Conservation (phyloP, 768 basidiomycete genomes). For the Russula lepida region DNA sequence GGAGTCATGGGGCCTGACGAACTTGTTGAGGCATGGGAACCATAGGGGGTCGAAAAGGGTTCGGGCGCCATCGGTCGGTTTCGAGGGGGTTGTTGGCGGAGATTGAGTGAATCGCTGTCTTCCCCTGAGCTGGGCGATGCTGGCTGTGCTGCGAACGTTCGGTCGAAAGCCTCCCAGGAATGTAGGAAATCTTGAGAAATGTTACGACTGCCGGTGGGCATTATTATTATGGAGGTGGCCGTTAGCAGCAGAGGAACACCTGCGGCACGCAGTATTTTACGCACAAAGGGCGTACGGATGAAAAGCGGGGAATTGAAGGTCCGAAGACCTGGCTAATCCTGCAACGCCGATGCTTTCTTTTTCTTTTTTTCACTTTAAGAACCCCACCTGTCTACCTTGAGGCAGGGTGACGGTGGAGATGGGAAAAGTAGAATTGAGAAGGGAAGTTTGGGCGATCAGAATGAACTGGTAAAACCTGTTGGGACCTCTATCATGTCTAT, state of each 20-base stretch:
- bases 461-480: conserved; percentile 8
- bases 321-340: conserved; percentile 17
- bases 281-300: conserved; percentile 20
- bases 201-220: conserved; percentile 16
- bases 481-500: conserved; percentile 1
- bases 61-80: conserved; percentile 22
- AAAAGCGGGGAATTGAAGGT: conserved; percentile 21
- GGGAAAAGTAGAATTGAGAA: conserved; percentile 9
- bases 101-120: conserved; percentile 13
- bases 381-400: conserved; percentile 19
- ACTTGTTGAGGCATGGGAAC: conserved; percentile 19
- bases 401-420: conserved; percentile 15
- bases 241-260: conserved; percentile 16
- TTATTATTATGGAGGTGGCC: conserved; percentile 15
- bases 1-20: conserved; percentile 21
- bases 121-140: conserved; percentile 8
- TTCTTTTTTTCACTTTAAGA: conserved; percentile 8
- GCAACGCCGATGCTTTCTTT: conserved; percentile 1
- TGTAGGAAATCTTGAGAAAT: conserved; percentile 17
- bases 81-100: background rate
- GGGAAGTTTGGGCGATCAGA: conserved; percentile 10
- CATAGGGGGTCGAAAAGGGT: conserved; percentile 19
- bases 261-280: conserved; percentile 17
- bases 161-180: conserved; percentile 22
- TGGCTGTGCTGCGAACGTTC: conserved; percentile 20